These are phyloP conservation scores for Allomyces macrogynus DNA, from an alignment of 192 early-diverging fungal genomes.

Conservation along the genomic window DNA sequence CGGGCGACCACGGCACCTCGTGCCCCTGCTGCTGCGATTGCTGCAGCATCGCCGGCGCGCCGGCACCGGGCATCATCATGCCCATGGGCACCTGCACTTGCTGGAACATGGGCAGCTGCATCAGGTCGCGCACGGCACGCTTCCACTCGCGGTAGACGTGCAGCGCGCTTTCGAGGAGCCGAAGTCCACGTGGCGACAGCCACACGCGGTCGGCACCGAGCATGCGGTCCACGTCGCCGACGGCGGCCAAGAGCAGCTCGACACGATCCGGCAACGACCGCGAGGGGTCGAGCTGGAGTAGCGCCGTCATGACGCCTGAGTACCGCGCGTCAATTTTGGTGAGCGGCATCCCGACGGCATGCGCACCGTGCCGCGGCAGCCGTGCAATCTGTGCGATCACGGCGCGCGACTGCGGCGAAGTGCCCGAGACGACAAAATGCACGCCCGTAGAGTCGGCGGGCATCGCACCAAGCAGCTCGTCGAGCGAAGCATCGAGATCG, in stretches of 20 bases:
- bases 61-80: too few relatives aligned
- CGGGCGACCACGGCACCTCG: too few relatives aligned
- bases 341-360: background rate
- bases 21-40: too few relatives aligned
- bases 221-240: background rate
- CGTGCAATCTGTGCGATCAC: background rate
- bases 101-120: too few relatives aligned
- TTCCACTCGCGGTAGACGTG: background rate
- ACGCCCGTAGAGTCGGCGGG: background rate
- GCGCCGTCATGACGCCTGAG: background rate
- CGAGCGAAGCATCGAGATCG: background rate
- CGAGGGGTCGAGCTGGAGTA: background rate
- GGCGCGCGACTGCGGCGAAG: background rate
- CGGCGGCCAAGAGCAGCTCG: background rate
- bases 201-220: background rate
- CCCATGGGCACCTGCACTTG: too few relatives aligned
- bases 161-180: background rate
- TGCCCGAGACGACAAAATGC: background rate
- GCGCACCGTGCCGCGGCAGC: background rate
- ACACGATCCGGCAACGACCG: background rate
- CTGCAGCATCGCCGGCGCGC: too few relatives aligned
- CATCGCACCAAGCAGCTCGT: background rate
- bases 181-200: background rate
- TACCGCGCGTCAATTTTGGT: background rate
- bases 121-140: background rate